phyloP scores from a whole-genome alignment of 2,329 filamentous ascomycete genomes.

The Exophiala dermatitidis region DNA sequence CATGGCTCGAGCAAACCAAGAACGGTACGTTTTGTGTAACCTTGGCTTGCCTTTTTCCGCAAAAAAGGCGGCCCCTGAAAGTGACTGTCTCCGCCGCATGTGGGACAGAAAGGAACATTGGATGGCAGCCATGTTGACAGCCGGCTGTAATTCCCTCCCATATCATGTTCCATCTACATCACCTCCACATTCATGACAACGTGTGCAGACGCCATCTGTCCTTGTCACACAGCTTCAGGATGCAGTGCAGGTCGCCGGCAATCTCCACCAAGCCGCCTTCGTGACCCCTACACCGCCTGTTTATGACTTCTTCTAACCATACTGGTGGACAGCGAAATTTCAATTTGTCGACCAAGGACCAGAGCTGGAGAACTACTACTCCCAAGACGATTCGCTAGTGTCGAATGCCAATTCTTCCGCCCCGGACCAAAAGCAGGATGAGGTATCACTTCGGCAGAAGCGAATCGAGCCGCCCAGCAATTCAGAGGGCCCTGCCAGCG shows the following conservation, averaged over 20 bases:
- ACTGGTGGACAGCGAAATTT: constrained; percentile 20
- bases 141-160: constrained; percentile 8
- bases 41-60: background rate
- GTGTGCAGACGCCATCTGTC: background rate
- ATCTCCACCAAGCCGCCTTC: background rate
- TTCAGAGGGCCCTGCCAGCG: constrained; percentile 10
- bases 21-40: constrained; percentile 26
- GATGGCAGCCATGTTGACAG: constrained; percentile 3
- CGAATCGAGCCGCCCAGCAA: constrained; percentile 6
- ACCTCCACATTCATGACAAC: background rate
- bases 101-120: background rate
- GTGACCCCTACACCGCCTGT: constrained; percentile 4
- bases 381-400: constrained; percentile 19
- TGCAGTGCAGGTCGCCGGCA: background rate
- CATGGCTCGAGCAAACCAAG: constrained; percentile 26
- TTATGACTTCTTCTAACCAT: constrained; percentile 5
- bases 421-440: constrained; percentile 12
- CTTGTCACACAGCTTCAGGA: constrained; percentile 9
- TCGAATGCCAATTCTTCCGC: constrained; percentile 8
- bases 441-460: constrained; percentile 2
- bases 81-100: background rate
- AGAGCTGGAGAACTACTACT: constrained; percentile 27
- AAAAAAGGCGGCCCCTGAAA: too few species aligned
- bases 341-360: constrained; percentile 27
- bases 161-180: constrained; percentile 3